Conservation (phyloP, 352 stramenopile genomes). For the Phytopythium helicoides region DNA sequence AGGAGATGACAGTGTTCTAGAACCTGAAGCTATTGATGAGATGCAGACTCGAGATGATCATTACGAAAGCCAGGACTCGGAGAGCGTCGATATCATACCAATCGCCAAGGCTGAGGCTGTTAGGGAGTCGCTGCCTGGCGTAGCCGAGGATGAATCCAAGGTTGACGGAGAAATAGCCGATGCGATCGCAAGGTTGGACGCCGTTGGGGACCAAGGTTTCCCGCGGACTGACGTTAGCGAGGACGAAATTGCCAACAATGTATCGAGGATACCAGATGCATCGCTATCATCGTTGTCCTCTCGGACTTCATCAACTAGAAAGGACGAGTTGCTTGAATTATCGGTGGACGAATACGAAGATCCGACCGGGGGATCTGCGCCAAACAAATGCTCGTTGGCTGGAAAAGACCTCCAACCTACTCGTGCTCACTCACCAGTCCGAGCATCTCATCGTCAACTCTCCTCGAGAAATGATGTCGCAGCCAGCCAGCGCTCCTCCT, state of each 20-base stretch:
- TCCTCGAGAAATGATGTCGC: too few relatives aligned
- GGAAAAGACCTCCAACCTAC: background rate
- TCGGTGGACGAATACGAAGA: slow-evolving; percentile 22
- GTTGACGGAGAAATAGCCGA: slow-evolving; percentile 7
- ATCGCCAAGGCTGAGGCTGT: background rate
- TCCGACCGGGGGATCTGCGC: too few relatives aligned
- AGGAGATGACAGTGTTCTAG: slow-evolving; percentile 38
- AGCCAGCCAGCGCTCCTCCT: background rate
- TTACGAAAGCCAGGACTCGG: background rate
- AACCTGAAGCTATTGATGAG: background rate
- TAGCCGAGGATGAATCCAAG: slow-evolving; percentile 2
- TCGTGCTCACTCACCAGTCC: background rate
- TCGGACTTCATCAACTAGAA: background rate
- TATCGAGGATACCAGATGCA: background rate
- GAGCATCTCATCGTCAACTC: background rate
- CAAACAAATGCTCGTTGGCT: too few relatives aligned
- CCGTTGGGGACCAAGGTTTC: background rate
- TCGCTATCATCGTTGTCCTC: background rate
- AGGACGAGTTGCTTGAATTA: slow-evolving; percentile 30
- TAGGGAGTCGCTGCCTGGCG: background rate
- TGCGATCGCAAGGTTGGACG: background rate
- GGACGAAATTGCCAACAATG: background rate
- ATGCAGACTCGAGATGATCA: background rate
- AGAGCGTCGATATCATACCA: too few relatives aligned
- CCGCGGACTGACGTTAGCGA: background rate